Evolutionary conservation across 768 basidiomycete species (phyloP), one percentile per base, ranked within the genome.

Genomic region (Galerina sulciceps): DNA sequence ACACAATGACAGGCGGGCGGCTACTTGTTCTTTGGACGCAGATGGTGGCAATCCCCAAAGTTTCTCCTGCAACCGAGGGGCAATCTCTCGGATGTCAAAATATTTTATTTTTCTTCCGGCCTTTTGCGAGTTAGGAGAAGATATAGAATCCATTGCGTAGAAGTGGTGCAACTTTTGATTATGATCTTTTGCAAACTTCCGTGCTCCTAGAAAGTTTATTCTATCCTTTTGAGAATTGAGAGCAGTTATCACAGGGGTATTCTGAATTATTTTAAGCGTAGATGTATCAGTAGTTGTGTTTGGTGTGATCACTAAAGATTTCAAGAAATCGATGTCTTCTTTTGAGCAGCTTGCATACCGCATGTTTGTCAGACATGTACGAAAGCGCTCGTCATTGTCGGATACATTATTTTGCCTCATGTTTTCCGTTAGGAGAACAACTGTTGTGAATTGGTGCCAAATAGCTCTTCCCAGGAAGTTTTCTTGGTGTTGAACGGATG

Each of bases 191-290:
- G 58, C 58, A 22, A 53, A 59, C n/a, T 43, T 15, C 3, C 2
- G 10, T 0, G 13, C 37, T 1, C 58, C 58, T 41, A 17, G 13
- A 14, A 67, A 49, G 68, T 79, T 78, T 0, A 77, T 65, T 17
- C 59, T 45, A 62, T 76, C 75, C 37, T 70, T 68, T 10, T 71
- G 62, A 17, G 49, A 22, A 63, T 77, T 74, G 5, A 43, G 52
- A 1, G 66, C 57, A 11, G 74, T 73, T 34, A 79, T 78, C 1
- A 77, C 64, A 10, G 76, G 70, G 0, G 73, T 70, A 64, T 74
- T 58, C 17, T 67, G 37, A 48, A 74, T 73, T 6, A 54, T n/a
- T 31, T 8, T 31, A 8, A 31, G 2, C 8, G n/a, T n/a, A n/a
- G n/a, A n/a, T 0, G 40, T n/a, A 42, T 67, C 38, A 34, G 35